Evolutionary conservation across 768 basidiomycete species (phyloP).

Genomic region (Hericium coralloides): DNA sequence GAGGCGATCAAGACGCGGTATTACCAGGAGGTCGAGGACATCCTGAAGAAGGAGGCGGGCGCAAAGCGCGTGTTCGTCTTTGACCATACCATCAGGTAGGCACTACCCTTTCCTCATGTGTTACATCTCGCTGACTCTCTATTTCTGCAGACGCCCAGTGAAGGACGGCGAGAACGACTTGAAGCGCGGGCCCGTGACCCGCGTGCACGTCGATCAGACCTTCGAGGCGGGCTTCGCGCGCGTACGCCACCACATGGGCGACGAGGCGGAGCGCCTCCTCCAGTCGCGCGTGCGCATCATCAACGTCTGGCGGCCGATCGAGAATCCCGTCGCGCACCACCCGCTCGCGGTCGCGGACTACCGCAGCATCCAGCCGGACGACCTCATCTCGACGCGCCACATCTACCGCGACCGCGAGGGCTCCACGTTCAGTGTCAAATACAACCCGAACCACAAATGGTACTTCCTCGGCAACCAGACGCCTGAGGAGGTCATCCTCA

Average conservation of each 20-base stretch:
- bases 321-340: slow-evolving; percentile 28
- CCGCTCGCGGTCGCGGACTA: slow-evolving; percentile 36
- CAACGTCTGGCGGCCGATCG: slow-evolving; percentile 40
- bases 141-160: background rate
- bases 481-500: slow-evolving; percentile 20
- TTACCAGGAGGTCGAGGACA: slow-evolving; percentile 33
- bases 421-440: slow-evolving; percentile 21
- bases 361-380: slow-evolving; percentile 27
- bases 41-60: slow-evolving; percentile 31
- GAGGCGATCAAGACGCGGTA: slow-evolving; percentile 28
- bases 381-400: slow-evolving; percentile 29
- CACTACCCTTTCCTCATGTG: background rate
- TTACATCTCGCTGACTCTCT: background rate
- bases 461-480: slow-evolving; percentile 25
- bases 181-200: slow-evolving; percentile 26
- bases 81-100: slow-evolving; percentile 35
- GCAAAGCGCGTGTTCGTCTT: slow-evolving; percentile 34
- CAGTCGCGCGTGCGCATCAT: slow-evolving; percentile 34
- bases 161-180: slow-evolving; percentile 4
- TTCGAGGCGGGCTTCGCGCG: slow-evolving; percentile 26
- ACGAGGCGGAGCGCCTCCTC: slow-evolving; percentile 33
- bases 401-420: slow-evolving; percentile 26
- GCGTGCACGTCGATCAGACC: slow-evolving; percentile 40
- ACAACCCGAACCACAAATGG: slow-evolving; percentile 25
- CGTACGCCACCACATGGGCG: slow-evolving; percentile 29